Evolutionary conservation across 192 early-diverging fungal genomes (phyloP), one percentile per base, ranked within the genome.

Genomic region (Coemansia sp.): DNA sequence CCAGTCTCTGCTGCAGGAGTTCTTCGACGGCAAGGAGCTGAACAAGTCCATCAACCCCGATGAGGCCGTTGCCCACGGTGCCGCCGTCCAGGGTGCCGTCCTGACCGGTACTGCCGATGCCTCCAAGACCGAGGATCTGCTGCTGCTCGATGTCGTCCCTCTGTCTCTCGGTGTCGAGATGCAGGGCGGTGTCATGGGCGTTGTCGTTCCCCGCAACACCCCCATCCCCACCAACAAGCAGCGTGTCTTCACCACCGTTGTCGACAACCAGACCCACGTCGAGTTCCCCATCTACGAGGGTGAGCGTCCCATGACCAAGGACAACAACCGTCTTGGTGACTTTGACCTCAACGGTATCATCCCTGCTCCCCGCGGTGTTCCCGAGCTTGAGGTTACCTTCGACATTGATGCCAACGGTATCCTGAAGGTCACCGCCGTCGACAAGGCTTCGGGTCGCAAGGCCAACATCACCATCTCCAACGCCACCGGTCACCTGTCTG

Each of bases 381-480:
- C 92, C 56, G 88, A 91, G 86, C 84, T 93, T 61, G 85, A 91
- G 84, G 88, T 87, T 73, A 92, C 91, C 60, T 92, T 93, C 48
- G 92, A 93, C 71, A 80, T 93, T 56, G 86, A 93, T 80, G 91
- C 92, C 82, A 87, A 93, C 80, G 92, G 92, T 82, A 91, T 93
- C 83, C 83, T 93, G 48, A 92, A 92, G 79, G 95, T 97, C 61
- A 91, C 90, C 57, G 91, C 95, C 68, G 86, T 88, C 62, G 95
- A 97, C 84, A 93, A 91, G 87, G 88, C 91, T 63, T 94, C 95
- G 30, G 94, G 94, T 75, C 87, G 89, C 73, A 91, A 92, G 81
- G 89, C 89, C 74, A 89, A 90, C 85, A 91, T 97, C 82, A 94
- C 94, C 84, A 96, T 97, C 85, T 91, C 91, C 77, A 96, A 96